A percentile compares a stretch with the other conserved stretches of the same genome.
phyloP scores from a whole-genome alignment of 306 rosid species.

The Prunus mongolica region DNA sequence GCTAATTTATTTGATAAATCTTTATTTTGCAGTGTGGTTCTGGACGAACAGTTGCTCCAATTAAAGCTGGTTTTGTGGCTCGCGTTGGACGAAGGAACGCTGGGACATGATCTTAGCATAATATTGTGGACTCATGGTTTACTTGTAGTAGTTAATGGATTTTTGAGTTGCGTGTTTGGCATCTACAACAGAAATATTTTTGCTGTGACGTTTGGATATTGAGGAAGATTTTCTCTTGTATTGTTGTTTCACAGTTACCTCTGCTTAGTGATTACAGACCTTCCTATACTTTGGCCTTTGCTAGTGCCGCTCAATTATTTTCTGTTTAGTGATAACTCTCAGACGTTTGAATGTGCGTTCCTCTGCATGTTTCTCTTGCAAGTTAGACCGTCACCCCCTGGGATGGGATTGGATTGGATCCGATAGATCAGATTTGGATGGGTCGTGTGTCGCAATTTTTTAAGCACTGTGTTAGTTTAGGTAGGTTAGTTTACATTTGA shows the following conservation, averaged over 20 bases:
- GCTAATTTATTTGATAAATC: not conserved
- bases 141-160: not conserved
- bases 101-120: slow-evolving; percentile 46
- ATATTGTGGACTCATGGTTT: not conserved
- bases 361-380: not conserved
- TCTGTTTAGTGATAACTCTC: not conserved
- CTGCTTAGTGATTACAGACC: not conserved
- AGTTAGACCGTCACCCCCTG: too few species aligned
- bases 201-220: not conserved
- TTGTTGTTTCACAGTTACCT: not conserved
- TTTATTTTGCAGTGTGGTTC: slow-evolving; percentile 77
- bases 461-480: too few species aligned
- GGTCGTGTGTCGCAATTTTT: too few species aligned
- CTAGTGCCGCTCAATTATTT: not conserved
- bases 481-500: too few species aligned
- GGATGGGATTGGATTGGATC: too few species aligned
- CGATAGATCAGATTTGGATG: too few species aligned
- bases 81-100: slow-evolving; percentile 90
- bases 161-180: not conserved
- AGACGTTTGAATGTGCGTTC: not conserved
- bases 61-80: slow-evolving; percentile 96
- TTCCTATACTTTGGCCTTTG: not conserved
- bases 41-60: slow-evolving; percentile 89
- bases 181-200: not conserved
- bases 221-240: not conserved